A percentile compares a stretch with the other conserved stretches of the same genome.
Evolutionary conservation across 2,329 filamentous ascomycete genomes (phyloP).

Genomic region (Leptographium radiaticola): DNA sequence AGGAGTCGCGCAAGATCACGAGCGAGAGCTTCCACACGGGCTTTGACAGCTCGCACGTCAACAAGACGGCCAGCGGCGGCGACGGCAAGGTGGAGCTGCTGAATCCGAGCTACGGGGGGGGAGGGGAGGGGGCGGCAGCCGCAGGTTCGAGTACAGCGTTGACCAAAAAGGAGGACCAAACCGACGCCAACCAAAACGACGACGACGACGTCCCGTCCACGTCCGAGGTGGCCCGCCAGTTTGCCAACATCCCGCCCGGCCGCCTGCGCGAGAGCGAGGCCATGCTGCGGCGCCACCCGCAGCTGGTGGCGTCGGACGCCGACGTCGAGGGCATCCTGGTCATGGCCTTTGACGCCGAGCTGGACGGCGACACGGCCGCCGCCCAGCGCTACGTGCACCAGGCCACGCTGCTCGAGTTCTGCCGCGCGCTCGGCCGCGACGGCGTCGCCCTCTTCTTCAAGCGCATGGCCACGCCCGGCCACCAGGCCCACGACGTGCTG

Average conservation of each 20-base stretch:
- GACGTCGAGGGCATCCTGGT: constrained; percentile 69
- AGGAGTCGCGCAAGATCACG: constrained; percentile 82
- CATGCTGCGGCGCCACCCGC: constrained; percentile 67
- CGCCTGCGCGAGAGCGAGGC: constrained; percentile 62
- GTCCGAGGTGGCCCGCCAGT: constrained; percentile 64
- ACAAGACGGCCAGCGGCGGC: constrained; percentile 41
- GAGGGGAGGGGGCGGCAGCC: not conserved
- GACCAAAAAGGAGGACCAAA: no score
- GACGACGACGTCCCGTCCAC: constrained; percentile 63
- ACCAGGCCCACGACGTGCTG: constrained; percentile 86
- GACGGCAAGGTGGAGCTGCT: constrained; percentile 54
- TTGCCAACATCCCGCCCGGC: constrained; percentile 62
- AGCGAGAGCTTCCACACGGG: constrained; percentile 81
- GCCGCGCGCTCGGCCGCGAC: constrained; percentile 74
- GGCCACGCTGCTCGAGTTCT: constrained; percentile 86
- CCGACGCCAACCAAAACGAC: constrained; percentile 27
- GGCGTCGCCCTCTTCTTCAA: constrained; percentile 93
- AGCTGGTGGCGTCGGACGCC: constrained; percentile 52
- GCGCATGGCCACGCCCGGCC: constrained; percentile 76
- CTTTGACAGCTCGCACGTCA: constrained; percentile 76
- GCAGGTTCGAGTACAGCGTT: no score
- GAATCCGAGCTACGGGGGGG: constrained; percentile 42
- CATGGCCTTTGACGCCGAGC: constrained; percentile 79
- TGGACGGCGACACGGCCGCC: constrained; percentile 63
- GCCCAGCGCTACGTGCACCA: constrained; percentile 86